These are phyloP conservation scores for Chaetomiaceae sp. DNA, from an alignment of 2,329 filamentous ascomycete species.

Conservation along the genomic window DNA sequence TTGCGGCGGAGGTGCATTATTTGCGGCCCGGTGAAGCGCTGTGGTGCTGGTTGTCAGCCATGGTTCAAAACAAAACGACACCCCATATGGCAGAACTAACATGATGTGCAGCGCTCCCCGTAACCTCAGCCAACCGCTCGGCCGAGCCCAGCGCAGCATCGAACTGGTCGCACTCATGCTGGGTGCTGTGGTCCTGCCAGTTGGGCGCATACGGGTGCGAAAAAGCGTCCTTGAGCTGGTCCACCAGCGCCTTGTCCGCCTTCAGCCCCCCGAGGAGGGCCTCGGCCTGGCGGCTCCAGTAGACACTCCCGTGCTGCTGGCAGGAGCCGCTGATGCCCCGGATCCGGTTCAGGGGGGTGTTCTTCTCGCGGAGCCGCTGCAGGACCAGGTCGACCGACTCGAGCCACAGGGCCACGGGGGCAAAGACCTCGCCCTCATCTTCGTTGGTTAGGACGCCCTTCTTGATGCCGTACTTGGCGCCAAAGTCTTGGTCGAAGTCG, in stretches of 20 bases:
- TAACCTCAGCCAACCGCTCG: conserved; percentile 68
- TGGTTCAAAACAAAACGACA: no score
- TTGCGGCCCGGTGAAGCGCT: conserved; percentile 96
- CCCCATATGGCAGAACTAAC: conserved; percentile 50
- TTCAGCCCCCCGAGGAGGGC: conserved; percentile 58
- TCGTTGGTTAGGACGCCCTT: conserved; percentile 87
- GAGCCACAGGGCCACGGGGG: conserved; percentile 90
- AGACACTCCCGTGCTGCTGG: conserved; percentile 97
- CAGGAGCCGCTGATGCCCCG: conserved; percentile 84
- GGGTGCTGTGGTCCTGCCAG: conserved; percentile 97
- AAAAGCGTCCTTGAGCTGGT: conserved; percentile 70
- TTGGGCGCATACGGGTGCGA: conserved; percentile 87
- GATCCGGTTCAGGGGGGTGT: conserved; percentile 69
- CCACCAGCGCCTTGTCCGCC: conserved; percentile 56
- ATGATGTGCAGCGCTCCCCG: conserved; percentile 92
- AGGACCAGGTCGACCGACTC: conserved; percentile 88
- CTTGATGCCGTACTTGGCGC: conserved; percentile 66
- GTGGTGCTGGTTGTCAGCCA: conserved; percentile 14
- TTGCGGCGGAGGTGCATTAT: conserved; percentile 83
- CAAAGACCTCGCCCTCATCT: conserved; percentile 81
- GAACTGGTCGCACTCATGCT: conserved; percentile 85
- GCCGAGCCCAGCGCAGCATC: conserved; percentile 65
- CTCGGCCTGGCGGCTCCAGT: conserved; percentile 74
- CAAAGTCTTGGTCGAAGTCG: conserved; percentile 86
- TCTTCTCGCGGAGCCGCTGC: conserved; percentile 61